Evolutionary conservation across 371 early-diverging fungal genomes (phyloP).

Genomic region (Mucor mucedo): DNA sequence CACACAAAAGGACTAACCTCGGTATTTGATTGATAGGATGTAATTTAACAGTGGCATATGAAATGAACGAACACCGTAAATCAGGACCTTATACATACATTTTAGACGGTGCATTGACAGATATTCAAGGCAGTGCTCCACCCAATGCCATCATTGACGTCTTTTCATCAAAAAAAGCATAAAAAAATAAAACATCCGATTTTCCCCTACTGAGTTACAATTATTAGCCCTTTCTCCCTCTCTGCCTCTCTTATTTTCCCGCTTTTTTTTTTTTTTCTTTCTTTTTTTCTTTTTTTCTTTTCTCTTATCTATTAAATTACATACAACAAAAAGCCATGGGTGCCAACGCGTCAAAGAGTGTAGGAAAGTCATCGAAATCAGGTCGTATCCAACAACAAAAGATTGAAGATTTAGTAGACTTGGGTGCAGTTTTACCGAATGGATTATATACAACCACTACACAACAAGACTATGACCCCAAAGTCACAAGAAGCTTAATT

Average conservation of each 20-base stretch:
- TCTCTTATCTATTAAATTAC: not conserved
- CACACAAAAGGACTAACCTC: not conserved
- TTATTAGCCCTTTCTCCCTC: too few species aligned
- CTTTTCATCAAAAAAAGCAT: not conserved
- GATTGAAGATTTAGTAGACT: constrained; percentile 68
- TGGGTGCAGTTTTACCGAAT: constrained; percentile 72
- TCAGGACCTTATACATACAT: constrained; percentile 65
- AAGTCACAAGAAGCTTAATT: constrained; percentile 79
- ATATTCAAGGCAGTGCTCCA: constrained; percentile 62
- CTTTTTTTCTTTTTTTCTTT: not conserved
- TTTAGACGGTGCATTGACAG: constrained; percentile 64
- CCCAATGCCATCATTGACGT: constrained; percentile 45
- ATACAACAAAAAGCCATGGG: constrained; percentile 33
- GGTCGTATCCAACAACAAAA: constrained; percentile 35
- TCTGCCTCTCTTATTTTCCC: not conserved
- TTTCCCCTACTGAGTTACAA: too few species aligned
- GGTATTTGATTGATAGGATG: constrained; percentile 41
- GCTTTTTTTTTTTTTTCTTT: not conserved
- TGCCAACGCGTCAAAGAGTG: constrained; percentile 27
- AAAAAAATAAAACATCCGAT: not conserved
- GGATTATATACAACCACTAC: constrained; percentile 72
- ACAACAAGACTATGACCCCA: constrained; percentile 79
- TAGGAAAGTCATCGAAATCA: constrained; percentile 8
- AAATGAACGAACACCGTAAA: constrained; percentile 61
- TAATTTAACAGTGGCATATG: constrained; percentile 62